A percentile compares a stretch with the other conserved stretches of the same genome.
These are phyloP conservation scores for Moniliophthora roreri DNA, from an alignment of 1,284 basidiomycete genomes.

Conservation along the genomic window DNA sequence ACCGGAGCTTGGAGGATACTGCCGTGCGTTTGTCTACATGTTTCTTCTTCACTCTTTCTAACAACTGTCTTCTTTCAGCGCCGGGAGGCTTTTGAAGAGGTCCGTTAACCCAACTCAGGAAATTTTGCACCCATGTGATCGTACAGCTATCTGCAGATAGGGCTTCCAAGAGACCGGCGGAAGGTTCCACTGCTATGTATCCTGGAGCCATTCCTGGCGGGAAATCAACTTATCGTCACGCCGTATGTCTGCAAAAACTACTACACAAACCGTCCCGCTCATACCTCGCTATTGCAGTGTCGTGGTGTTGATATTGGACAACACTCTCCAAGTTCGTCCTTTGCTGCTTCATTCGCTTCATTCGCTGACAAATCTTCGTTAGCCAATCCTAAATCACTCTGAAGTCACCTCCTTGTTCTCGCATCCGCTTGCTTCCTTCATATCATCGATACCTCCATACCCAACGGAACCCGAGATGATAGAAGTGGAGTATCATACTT, in stretches of 20 bases:
- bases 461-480: slow-evolving; percentile 53
- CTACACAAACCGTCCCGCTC: neutral
- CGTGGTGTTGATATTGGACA: slow-evolving; percentile 79
- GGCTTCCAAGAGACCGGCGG: slow-evolving; percentile 67
- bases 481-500: slow-evolving; percentile 68
- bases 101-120: slow-evolving; percentile 21
- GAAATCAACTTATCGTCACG: slow-evolving; percentile 72
- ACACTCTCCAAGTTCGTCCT: slow-evolving; percentile 55
- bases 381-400: slow-evolving; percentile 77
- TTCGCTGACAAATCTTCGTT: slow-evolving; percentile 11
- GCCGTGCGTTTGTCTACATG: slow-evolving; percentile 52
- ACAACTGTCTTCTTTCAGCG: slow-evolving; percentile 44
- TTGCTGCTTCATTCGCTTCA: neutral
- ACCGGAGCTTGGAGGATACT: slow-evolving; percentile 71
- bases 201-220: slow-evolving; percentile 75
- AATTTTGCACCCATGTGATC: neutral
- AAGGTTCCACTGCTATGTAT: slow-evolving; percentile 74
- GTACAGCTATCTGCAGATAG: slow-evolving; percentile 54
- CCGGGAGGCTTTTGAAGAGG: slow-evolving; percentile 75
- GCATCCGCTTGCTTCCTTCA: slow-evolving; percentile 74
- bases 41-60: neutral
- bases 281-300: slow-evolving; percentile 47
- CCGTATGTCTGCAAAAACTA: slow-evolving; percentile 52
- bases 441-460: slow-evolving; percentile 63
- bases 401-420: slow-evolving; percentile 83